Base-by-base conservation (phyloP, 2,329 filamentous ascomycete species). In the Colletotrichum acutatum region DNA sequence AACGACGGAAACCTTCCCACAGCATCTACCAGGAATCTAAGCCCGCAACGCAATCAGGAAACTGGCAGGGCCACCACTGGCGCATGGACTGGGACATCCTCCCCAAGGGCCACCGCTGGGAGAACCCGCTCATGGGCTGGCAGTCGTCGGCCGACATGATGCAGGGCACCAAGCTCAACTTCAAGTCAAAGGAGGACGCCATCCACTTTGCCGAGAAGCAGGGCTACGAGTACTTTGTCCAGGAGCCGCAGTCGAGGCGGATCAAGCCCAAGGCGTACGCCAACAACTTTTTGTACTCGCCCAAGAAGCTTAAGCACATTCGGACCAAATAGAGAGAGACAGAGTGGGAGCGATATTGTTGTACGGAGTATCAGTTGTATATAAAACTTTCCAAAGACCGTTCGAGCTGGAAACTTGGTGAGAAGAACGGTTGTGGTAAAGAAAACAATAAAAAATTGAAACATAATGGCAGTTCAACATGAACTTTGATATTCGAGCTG, bases 61-160 rank as follows among this genome's bases (percentile, higher is more conserved):
- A 91, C 78, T 98, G 94, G 93, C 92, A 94, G 81, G 86, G 90
- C 68, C 91, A 94, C 81, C 90, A 93, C 80, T 99, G 97, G 97
- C 93, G 95, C 63, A 97, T 99, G 95, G 97, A 99, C 83, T 99
- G 97, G 97, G 97, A 99, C 82, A 91, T 97, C 61, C 88, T 98
- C 37, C 85, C 89, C 78, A 98, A 97, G 86, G 97, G 97, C 74
- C 94, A 98, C 84, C 91, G 97, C 78, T 99, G 97, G 97, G 97
- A 99, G 87, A 99, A 99, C 85, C 94, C 93, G 59, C 85, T 99
- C 82, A 99, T 99, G 91, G 97, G 97, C 74, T 99, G 97, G 97
- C 95, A 98, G 82, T 98, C 96, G 28, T 97, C 95, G 22, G 96
- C 90, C 68, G 97, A 99, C 84, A 91, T 91, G 81, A 97, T 99